Evolutionary conservation across 2,329 filamentous ascomycete species (phyloP).

Genomic region (Colletotrichum sp.): DNA sequence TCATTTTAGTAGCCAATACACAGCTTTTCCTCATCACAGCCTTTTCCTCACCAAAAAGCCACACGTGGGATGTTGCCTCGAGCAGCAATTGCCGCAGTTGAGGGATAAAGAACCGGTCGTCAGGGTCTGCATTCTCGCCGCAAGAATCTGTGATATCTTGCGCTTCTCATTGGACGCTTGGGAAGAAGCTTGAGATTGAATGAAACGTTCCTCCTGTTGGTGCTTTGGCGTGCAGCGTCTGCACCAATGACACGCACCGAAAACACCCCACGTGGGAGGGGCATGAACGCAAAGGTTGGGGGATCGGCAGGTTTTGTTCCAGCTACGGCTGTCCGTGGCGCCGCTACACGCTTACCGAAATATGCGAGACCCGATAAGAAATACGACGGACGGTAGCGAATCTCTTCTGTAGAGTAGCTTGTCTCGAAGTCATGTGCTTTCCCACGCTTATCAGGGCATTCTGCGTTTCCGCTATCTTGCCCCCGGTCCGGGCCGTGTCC

Average conservation of each 20-base stretch:
- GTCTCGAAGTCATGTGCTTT: neutral
- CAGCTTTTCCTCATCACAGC: no score
- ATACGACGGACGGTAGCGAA: neutral
- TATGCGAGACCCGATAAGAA: neutral
- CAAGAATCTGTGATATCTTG: neutral
- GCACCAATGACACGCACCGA: constrained; percentile 1
- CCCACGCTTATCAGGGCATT: neutral
- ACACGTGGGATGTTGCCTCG: neutral
- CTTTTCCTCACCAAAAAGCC: neutral
- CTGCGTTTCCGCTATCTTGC: neutral
- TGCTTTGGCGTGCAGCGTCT: neutral
- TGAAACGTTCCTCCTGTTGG: constrained; percentile 5
- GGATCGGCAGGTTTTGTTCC: neutral
- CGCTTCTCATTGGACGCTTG: neutral
- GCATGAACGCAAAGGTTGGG: neutral
- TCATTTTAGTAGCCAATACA: neutral
- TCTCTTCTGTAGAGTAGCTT: neutral
- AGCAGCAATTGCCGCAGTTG: neutral
- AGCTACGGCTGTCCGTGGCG: neutral
- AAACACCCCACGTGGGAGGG: constrained; percentile 11
- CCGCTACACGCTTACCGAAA: neutral
- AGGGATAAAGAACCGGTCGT: neutral
- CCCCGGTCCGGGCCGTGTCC: neutral
- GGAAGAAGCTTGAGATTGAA: neutral
- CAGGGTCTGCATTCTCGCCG: neutral